A percentile compares a stretch with the other conserved stretches of the same genome.
Conservation (phyloP, 768 basidiomycete genomes). For the Vararia minispora region DNA sequence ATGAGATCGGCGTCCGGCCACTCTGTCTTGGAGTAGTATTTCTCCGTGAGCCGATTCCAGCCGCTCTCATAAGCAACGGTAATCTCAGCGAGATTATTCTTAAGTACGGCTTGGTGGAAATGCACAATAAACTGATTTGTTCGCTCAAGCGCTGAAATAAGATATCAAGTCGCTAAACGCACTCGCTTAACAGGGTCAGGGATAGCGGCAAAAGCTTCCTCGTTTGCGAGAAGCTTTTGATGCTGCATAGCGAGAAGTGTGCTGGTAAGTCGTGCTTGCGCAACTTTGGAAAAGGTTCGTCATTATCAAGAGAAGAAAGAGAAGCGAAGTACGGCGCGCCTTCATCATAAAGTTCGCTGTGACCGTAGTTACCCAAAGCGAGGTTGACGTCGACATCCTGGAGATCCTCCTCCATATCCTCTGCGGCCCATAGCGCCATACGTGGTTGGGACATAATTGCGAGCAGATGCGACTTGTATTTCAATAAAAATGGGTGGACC, state of each 20-base stretch:
- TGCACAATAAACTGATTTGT: slow-evolving; percentile 75
- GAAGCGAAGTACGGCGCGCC: slow-evolving; percentile 25
- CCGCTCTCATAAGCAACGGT: slow-evolving; percentile 92
- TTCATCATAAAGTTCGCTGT: slow-evolving; percentile 56
- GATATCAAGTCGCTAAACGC: slow-evolving; percentile 18
- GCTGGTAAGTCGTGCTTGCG: slow-evolving; percentile 57
- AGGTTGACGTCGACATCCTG: slow-evolving; percentile 61
- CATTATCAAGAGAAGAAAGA: background rate
- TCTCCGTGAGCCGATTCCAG: slow-evolving; percentile 95
- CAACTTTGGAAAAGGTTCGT: slow-evolving; percentile 15
- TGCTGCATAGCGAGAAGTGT: slow-evolving; percentile 67
- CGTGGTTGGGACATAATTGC: slow-evolving; percentile 51
- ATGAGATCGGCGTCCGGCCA: slow-evolving; percentile 98
- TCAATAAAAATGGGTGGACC: no score
- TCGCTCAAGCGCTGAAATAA: slow-evolving; percentile 2
- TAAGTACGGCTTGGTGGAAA: slow-evolving; percentile 86
- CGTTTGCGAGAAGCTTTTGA: slow-evolving; percentile 76
- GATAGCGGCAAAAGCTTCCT: slow-evolving; percentile 71
- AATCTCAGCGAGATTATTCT: slow-evolving; percentile 87
- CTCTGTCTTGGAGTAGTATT: slow-evolving; percentile 87
- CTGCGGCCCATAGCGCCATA: slow-evolving; percentile 63
- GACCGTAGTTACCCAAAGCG: slow-evolving; percentile 59
- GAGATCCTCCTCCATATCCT: slow-evolving; percentile 71
- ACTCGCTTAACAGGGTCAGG: slow-evolving; percentile 87
- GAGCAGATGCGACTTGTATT: no score